phyloP scores from a whole-genome alignment of 768 basidiomycete genomes.

The Pholiota molesta region DNA sequence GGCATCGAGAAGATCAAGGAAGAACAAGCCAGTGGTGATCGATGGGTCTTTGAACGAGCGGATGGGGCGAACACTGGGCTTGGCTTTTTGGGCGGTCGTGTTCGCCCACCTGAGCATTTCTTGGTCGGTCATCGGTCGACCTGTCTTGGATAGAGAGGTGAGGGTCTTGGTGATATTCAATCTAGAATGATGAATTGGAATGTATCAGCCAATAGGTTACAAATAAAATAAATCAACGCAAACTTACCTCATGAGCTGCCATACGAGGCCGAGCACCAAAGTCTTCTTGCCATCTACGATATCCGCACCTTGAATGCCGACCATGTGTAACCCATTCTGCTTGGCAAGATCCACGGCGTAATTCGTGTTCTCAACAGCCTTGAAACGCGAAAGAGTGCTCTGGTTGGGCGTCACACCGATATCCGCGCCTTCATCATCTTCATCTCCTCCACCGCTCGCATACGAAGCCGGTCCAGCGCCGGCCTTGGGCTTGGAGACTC shows the following conservation, averaged over 20 bases:
- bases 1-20: conserved; percentile 90
- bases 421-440: conserved; percentile 73
- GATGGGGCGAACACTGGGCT: conserved; percentile 62
- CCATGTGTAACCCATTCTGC: conserved; percentile 92
- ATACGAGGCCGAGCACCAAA: conserved; percentile 92
- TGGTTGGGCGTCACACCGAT: conserved; percentile 84
- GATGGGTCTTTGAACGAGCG: conserved; percentile 94
- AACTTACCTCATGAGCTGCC: conserved; percentile 93
- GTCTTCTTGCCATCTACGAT: conserved; percentile 95
- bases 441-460: conserved; percentile 40
- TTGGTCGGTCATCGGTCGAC: conserved; percentile 84
- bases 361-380: conserved; percentile 98
- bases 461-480: conserved; percentile 49
- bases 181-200: conserved; percentile 24
- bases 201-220: background rate
- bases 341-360: conserved; percentile 92
- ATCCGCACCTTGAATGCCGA: conserved; percentile 97
- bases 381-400: conserved; percentile 90
- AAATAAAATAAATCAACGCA: background rate
- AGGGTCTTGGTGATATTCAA: conserved; percentile 93
- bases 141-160: conserved; percentile 70
- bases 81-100: conserved; percentile 75
- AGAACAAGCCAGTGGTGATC: conserved; percentile 87
- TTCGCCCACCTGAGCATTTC: conserved; percentile 99
- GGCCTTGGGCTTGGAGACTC: conserved; percentile 92